A percentile compares a stretch with the other conserved stretches of the same genome.
Conservation (phyloP, 805 yeast species). For the Scheffersomyces spartinae region DNA sequence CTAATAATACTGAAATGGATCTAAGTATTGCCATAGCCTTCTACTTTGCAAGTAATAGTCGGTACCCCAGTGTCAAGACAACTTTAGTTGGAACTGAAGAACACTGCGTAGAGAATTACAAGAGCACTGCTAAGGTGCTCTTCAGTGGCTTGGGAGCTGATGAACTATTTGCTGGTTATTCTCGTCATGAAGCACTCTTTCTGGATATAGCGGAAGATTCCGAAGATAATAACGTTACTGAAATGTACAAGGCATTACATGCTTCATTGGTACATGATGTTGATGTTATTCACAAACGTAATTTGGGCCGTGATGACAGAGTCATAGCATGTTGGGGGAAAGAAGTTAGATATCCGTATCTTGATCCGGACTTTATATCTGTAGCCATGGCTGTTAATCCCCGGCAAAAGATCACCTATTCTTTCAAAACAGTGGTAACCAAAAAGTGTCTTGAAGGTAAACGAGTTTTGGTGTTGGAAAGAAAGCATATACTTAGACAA, state of each 20-base stretch:
- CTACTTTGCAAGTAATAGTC: conserved; percentile 72
- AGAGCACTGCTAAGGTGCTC: conserved; percentile 53
- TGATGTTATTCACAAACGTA: conserved; percentile 61
- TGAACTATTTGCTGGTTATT: conserved; percentile 92
- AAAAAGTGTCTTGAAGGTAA: conserved; percentile 18
- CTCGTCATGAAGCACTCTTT: conserved; percentile 58
- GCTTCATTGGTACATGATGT: conserved; percentile 62
- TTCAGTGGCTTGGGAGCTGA: conserved; percentile 96
- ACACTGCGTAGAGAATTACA: conserved; percentile 16
- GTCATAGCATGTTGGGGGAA: conserved; percentile 80
- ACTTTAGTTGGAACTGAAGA: conserved; percentile 5
- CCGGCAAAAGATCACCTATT: too few relatives aligned
- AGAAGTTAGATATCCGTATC: conserved; percentile 80
- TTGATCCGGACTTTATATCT: conserved; percentile 51
- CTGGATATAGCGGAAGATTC: conserved; percentile 10
- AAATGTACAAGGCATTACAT: conserved; percentile 30
- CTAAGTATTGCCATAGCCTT: conserved; percentile 91
- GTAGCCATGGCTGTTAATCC: conserved; percentile 31
- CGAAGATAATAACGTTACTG: conserved; percentile 4
- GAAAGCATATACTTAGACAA: conserved; percentile 50
- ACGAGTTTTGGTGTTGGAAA: conserved; percentile 10
- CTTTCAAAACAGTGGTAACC: conserved; percentile 7
- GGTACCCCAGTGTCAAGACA: conserved; percentile 17
- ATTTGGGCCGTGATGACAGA: conserved; percentile 85
- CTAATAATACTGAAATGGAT: conserved; percentile 90